Evolutionary conservation across 257 asterid species (phyloP).

Genomic region (Nicotiana attenuata): DNA sequence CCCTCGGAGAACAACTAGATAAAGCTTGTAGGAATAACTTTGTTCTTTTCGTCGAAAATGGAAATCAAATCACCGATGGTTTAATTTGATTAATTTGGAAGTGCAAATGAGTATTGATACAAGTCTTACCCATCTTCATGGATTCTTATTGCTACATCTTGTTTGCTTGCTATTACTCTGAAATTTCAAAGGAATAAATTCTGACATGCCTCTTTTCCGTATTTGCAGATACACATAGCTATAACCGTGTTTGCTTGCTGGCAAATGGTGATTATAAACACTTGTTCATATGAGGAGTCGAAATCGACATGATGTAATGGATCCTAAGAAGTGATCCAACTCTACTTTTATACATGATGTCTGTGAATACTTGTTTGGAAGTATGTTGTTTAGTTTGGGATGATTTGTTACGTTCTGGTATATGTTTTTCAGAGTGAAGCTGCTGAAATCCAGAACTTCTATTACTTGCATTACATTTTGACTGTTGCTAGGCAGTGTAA

Average conservation of each 20-base stretch:
- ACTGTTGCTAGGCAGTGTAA: not conserved
- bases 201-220: not conserved
- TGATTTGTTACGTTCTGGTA: not conserved
- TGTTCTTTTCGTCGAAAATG: not conserved
- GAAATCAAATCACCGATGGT: not conserved
- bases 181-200: not conserved
- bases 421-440: not conserved
- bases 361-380: not conserved
- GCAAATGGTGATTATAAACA: conserved; percentile 78
- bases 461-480: not conserved
- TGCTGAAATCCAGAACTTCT: not conserved
- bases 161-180: not conserved
- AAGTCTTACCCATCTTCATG: not conserved
- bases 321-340: not conserved
- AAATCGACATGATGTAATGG: not conserved
- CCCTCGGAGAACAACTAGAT: not conserved
- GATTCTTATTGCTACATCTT: not conserved
- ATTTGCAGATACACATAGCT: conserved; percentile 49
- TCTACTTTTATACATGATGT: not conserved
- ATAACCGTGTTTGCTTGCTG: conserved; percentile 58
- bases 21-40: not conserved
- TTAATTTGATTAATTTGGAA: not conserved
- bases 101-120: not conserved
- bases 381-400: not conserved
- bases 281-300: conserved; percentile 44